Percentiles rank a stretch among this genome's conserved stretches.
These are phyloP conservation scores for Ostreobium quekettii DNA, from an alignment of 139 green algal genomes.

Conservation along the genomic window DNA sequence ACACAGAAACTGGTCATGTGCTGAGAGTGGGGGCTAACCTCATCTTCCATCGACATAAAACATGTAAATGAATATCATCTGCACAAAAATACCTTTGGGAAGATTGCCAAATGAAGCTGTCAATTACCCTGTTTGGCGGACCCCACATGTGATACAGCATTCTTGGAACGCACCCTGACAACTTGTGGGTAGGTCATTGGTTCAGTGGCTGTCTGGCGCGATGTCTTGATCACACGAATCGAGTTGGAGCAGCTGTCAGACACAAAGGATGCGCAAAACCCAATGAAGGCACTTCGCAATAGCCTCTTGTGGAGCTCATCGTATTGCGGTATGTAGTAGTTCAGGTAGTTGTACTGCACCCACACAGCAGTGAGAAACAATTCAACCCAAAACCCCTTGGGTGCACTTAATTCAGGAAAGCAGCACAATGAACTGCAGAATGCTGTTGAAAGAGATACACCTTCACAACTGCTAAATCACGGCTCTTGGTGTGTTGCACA, in stretches of 20 bases:
- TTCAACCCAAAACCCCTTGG: background rate
- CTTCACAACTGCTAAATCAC: no score
- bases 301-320: conserved; percentile 58
- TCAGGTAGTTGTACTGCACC: conserved; percentile 49
- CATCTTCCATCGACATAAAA: no score
- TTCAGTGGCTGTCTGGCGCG: conserved; percentile 69
- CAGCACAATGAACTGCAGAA: no score
- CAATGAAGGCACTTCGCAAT: conserved; percentile 71
- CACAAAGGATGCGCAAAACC: conserved; percentile 69
- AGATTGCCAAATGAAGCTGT: background rate
- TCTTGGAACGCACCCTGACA: conserved; percentile 48
- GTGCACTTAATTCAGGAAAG: no score
- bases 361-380: background rate
- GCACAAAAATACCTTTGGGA: background rate
- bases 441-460: no score
- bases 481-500: no score
- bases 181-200: conserved; percentile 67
- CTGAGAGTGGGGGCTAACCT: no score
- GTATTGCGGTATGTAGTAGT: conserved; percentile 44
- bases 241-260: conserved; percentile 82
- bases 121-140: background rate
- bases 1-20: no score
- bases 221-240: conserved; percentile 86
- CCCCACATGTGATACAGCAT: background rate
- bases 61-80: no score